Percentiles rank a stretch among this genome's conserved stretches.
Conservation (phyloP, 2,329 filamentous ascomycete species). For the Neopestalotiopsis rosae region DNA sequence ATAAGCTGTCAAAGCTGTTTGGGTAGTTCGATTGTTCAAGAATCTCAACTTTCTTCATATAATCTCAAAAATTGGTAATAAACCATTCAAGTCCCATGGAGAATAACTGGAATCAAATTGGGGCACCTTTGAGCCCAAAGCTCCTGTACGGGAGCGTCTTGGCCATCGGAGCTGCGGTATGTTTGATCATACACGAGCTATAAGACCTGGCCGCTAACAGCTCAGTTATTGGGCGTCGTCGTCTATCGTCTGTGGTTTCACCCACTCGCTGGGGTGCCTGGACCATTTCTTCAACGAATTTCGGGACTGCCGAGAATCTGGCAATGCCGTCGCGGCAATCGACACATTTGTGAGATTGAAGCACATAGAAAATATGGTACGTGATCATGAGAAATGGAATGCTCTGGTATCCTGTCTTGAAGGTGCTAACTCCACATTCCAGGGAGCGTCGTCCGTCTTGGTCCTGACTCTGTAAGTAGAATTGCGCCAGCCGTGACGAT, state of each 20-base stretch:
- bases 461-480: slow-evolving; percentile 4
- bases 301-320: slow-evolving; percentile 16
- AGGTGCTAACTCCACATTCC: background rate
- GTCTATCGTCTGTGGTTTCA: slow-evolving; percentile 15
- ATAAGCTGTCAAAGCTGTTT: too few species aligned
- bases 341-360: slow-evolving; percentile 9
- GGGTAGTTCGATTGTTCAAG: too few species aligned
- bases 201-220: background rate
- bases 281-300: slow-evolving; percentile 16
- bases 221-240: background rate
- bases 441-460: background rate
- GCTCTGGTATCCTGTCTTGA: background rate
- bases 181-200: background rate
- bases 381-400: background rate
- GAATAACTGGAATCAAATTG: background rate
- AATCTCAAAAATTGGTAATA: background rate
- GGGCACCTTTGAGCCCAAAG: background rate
- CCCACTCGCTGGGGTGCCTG: slow-evolving; percentile 10
- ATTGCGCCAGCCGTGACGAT: background rate
- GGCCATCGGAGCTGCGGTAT: background rate
- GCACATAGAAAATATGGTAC: slow-evolving; percentile 14
- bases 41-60: background rate
- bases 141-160: background rate
- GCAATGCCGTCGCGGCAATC: slow-evolving; percentile 14
- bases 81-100: background rate